Percentiles rank a stretch among this genome's conserved stretches.
phyloP scores from a whole-genome alignment of 148 eudicot genomes.

The Simmondsia chinensis region DNA sequence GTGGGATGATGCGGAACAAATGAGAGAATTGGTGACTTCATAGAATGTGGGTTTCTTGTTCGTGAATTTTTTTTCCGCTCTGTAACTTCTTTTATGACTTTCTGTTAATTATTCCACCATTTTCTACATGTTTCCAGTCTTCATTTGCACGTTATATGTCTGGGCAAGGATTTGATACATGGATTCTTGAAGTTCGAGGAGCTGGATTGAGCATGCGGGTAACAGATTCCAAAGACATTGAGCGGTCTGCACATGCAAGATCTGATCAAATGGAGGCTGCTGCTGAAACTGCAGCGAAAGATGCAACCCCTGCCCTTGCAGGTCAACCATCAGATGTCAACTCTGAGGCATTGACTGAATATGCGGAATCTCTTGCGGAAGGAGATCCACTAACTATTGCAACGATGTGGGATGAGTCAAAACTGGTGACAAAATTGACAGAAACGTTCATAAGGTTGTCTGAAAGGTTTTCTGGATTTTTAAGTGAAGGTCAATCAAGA shows the following conservation, averaged over 20 bases:
- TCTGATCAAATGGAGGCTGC: constrained; percentile 59
- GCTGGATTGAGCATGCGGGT: constrained; percentile 76
- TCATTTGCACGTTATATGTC: constrained; percentile 98
- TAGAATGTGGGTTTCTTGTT: not conserved
- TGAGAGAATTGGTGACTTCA: too few relatives aligned
- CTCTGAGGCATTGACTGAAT: constrained; percentile 18
- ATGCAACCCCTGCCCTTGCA: constrained; percentile 5
- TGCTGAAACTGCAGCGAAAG: constrained; percentile 48
- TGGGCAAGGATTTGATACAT: constrained; percentile 97
- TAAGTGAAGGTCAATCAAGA: constrained; percentile 64
- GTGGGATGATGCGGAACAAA: too few relatives aligned
- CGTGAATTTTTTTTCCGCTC: not conserved
- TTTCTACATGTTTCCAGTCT: constrained; percentile 40
- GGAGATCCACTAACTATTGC: constrained; percentile 30
- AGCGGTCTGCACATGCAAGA: constrained; percentile 52
- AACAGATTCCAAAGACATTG: constrained; percentile 46
- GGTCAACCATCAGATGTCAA: constrained; percentile 21
- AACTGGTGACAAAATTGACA: constrained; percentile 52
- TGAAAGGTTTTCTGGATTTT: constrained; percentile 79
- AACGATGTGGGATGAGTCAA: constrained; percentile 70
- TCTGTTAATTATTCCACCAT: constrained; percentile 3
- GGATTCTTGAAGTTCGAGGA: constrained; percentile 97
- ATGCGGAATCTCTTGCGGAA: constrained; percentile 24
- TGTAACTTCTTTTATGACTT: not conserved
- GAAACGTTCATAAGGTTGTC: constrained; percentile 74